Conservation (phyloP, 1,284 basidiomycete species). For the Mycena citricolor region DNA sequence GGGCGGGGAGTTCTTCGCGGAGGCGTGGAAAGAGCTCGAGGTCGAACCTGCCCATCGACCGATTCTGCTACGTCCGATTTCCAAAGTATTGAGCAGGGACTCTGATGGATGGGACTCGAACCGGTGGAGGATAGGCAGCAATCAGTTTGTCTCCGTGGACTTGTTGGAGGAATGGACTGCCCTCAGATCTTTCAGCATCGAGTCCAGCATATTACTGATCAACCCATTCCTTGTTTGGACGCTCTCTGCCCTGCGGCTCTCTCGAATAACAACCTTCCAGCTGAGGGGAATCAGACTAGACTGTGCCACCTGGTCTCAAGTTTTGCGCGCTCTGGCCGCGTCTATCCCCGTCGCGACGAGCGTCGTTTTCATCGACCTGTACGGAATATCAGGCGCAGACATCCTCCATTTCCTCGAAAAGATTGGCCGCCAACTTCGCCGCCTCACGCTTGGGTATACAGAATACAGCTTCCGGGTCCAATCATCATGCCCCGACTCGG, state of each 20-base stretch:
- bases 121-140: too few species aligned
- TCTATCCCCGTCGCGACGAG: conserved; percentile 11
- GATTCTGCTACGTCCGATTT: too few species aligned
- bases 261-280: conserved; percentile 13
- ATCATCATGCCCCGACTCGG: conserved; percentile 18
- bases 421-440: conserved; percentile 10
- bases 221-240: conserved; percentile 18
- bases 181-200: conserved; percentile 13
- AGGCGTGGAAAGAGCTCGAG: conserved; percentile 6
- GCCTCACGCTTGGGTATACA: conserved; percentile 18
- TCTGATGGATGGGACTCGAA: too few species aligned
- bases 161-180: conserved; percentile 3
- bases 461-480: conserved; percentile 18
- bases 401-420: conserved; percentile 18
- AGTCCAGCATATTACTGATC: conserved; percentile 13
- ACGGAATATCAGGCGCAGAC: conserved; percentile 18
- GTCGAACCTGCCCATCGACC: conserved; percentile 4
- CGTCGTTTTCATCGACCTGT: conserved; percentile 11
- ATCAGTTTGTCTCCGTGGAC: too few species aligned
- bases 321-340: conserved; percentile 13
- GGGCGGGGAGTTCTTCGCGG: conserved; percentile 13
- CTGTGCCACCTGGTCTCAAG: conserved; percentile 13
- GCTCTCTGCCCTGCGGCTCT: conserved; percentile 16
- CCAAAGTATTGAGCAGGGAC: too few species aligned
- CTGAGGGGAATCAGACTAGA: conserved; percentile 10